Evolutionary conservation across 768 basidiomycete species (phyloP).

Genomic region (Boletus tomentosulus): DNA sequence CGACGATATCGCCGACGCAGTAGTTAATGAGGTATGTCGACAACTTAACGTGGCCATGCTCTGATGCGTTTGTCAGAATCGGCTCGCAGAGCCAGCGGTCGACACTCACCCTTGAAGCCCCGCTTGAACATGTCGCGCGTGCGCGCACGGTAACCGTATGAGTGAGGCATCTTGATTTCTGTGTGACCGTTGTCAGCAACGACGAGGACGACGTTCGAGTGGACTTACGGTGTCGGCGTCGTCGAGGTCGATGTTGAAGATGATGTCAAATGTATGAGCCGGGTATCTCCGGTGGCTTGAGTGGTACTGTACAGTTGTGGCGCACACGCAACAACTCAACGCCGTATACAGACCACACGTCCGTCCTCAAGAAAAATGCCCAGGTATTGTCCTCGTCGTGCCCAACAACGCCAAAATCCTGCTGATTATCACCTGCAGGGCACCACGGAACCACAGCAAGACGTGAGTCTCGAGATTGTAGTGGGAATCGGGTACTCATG

Average conservation of each 20-base stretch:
- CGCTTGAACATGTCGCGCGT: slow-evolving; percentile 99
- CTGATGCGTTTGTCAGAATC: slow-evolving; percentile 36
- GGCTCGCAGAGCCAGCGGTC: slow-evolving; percentile 6
- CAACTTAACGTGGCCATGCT: slow-evolving; percentile 84
- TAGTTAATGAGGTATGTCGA: slow-evolving; percentile 93
- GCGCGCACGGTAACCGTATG: slow-evolving; percentile 99
- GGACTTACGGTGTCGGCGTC: slow-evolving; percentile 44
- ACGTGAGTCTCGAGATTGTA: slow-evolving; percentile 86
- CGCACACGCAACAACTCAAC: slow-evolving; percentile 23
- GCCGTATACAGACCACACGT: slow-evolving; percentile 22
- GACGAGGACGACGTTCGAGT: slow-evolving; percentile 12
- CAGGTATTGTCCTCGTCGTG: slow-evolving; percentile 51
- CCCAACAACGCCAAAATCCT: neutral
- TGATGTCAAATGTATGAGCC: slow-evolving; percentile 27
- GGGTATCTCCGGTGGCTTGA: slow-evolving; percentile 65
- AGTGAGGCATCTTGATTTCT: slow-evolving; percentile 96
- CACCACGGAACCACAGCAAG: slow-evolving; percentile 89
- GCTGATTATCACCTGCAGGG: slow-evolving; percentile 49
- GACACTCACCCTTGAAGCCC: slow-evolving; percentile 86
- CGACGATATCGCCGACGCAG: slow-evolving; percentile 96
- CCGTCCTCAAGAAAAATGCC: slow-evolving; percentile 75
- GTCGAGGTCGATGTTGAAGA: slow-evolving; percentile 48
- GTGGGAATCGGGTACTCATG: slow-evolving; percentile 59
- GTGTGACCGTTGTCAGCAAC: slow-evolving; percentile 6
- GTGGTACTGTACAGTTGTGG: slow-evolving; percentile 63